Base-by-base conservation (phyloP, 306 rosid species). In the Quercus parvula region DNA sequence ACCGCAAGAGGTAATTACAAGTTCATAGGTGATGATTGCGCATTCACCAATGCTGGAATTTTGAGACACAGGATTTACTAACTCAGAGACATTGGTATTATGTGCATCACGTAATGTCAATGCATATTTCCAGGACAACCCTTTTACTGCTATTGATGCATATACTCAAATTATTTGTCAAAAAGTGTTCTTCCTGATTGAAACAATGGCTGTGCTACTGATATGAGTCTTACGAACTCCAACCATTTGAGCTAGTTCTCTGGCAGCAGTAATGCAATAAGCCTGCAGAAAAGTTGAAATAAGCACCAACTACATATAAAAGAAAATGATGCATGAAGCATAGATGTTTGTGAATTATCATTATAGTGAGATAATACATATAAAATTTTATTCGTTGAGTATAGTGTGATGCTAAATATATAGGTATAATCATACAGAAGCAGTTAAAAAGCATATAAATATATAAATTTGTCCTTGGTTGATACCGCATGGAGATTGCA, bases 161-260 rank as follows among this genome's bases (percentile, higher is more conserved):
- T 41, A 41, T 41, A 2, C 46, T 41, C 46, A 41, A 41, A 41
- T 41, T 8, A 41, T 41, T 41, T 41, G 46, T 41, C 77, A 85
- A n/a, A 70, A 90, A 94, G 44, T 86, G 87, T 27, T 86, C 55
- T 77, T 90, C 88, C 73, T 94, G 93, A 76, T 85, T 88, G 78
- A 90, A 91, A 79, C 98, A 94, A 24, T 91, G 93, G 88, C 75
- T 27, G 90, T 88, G 28, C 98, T 92, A 0, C 87, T 94, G 97
- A 86, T 84, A 64, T 97, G 95, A 15, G 92, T 87, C 87, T 91
- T 94, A 19, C 88, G 85, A 64, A 85, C 90, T 54, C 92, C 97
- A 18, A 91, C 91, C 95, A 41, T 90, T 84, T 94, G 83, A 33
- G 95, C 97, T 30, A 91, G 82, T 81, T 94, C 95, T 80, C 97